Evolutionary conservation across 345 rosid species (phyloP).

Genomic region (Eucalyptus tenuipes): DNA sequence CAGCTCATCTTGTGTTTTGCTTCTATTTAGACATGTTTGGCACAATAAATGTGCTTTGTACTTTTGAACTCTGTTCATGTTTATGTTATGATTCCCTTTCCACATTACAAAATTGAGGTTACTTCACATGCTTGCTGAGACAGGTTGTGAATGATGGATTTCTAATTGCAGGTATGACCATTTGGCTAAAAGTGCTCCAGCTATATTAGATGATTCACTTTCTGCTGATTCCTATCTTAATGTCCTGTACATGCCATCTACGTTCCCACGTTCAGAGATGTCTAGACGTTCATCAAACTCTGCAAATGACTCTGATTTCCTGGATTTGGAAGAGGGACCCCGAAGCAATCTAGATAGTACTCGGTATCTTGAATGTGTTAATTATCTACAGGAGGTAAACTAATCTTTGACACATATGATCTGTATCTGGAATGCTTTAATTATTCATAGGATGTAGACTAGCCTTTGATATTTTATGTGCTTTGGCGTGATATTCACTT

Average conservation of each 20-base stretch:
- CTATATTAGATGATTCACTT: conserved; percentile 92
- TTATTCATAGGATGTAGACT: background rate
- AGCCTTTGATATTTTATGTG: background rate
- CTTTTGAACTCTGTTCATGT: background rate
- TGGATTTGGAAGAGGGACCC: conserved; percentile 68
- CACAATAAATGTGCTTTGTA: background rate
- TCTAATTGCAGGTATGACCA: conserved; percentile 71
- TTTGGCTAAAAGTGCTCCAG: conserved; percentile 94
- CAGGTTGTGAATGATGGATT: conserved; percentile 3
- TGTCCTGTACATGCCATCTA: conserved; percentile 91
- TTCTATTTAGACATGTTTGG: background rate
- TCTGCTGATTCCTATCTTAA: conserved; percentile 97
- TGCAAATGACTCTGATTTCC: conserved; percentile 32
- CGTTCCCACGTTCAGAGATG: conserved; percentile 92
- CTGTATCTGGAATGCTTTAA: background rate
- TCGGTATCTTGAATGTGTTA: conserved; percentile 73
- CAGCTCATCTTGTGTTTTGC: background rate
- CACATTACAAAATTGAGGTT: background rate
- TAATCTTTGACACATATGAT: background rate
- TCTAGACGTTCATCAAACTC: conserved; percentile 59
- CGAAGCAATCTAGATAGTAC: conserved; percentile 73
- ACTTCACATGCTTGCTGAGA: background rate
- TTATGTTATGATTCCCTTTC: background rate
- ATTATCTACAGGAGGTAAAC: conserved; percentile 83
- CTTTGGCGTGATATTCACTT: background rate